phyloP scores from a whole-genome alignment of 2,329 filamentous ascomycete species.

The Epichloe uncinata region DNA sequence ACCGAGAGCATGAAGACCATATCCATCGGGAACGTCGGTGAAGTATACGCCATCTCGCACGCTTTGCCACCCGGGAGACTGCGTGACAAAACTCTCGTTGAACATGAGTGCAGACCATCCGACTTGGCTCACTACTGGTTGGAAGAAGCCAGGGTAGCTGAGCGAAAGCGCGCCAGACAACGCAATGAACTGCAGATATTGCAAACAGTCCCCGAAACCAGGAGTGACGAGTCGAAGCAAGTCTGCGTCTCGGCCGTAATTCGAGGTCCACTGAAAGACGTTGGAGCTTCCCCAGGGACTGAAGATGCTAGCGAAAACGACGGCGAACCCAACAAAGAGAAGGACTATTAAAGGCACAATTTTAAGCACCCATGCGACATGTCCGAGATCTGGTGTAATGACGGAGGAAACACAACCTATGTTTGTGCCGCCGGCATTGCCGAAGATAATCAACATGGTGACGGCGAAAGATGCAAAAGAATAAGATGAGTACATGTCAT shows the following conservation, averaged over 20 bases:
- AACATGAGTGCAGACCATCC: constrained; percentile 89
- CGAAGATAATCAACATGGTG: constrained; percentile 62
- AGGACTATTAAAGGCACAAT: constrained; percentile 71
- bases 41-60: constrained; percentile 79
- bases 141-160: constrained; percentile 87
- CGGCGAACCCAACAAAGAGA: constrained; percentile 67
- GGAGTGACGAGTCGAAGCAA: constrained; percentile 84
- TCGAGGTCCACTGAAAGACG: constrained; percentile 92
- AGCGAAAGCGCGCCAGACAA: constrained; percentile 79
- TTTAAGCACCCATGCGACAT: constrained; percentile 52
- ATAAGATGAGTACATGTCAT: constrained; percentile 71
- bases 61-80: constrained; percentile 50
- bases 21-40: constrained; percentile 65
- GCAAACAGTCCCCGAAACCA: constrained; percentile 89
- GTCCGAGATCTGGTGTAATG: constrained; percentile 72
- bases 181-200: constrained; percentile 89
- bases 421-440: constrained; percentile 46
- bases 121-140: constrained; percentile 76
- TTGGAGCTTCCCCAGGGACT: constrained; percentile 91
- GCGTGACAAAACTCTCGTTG: constrained; percentile 74
- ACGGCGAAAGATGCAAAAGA: constrained; percentile 71
- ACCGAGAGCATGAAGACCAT: constrained; percentile 66
- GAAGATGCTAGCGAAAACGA: constrained; percentile 69
- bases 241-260: constrained; percentile 90
- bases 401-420: constrained; percentile 73